Evolutionary conservation across 768 basidiomycete species (phyloP), one percentile per base, ranked within the genome.

Genomic region (Russula lepida): DNA sequence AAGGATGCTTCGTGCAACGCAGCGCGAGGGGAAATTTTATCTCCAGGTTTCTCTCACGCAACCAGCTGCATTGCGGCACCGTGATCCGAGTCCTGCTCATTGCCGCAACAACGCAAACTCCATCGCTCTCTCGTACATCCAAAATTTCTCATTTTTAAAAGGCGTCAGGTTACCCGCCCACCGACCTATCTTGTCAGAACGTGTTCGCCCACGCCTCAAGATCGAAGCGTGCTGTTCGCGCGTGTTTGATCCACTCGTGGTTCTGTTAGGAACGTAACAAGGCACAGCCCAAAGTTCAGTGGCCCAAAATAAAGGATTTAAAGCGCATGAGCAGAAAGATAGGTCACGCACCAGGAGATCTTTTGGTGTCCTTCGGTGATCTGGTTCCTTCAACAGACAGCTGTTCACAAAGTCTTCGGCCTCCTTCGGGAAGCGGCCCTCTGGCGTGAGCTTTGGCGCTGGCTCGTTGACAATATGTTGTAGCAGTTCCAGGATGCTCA

Each of bases 401-500:
- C 83, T 85, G 71, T 97, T 89, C 48, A 98, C 84, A 66, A 99
- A 98, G 53, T 77, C 77, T 67, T 92, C 89, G 25, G 90, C 88
- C 70, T 86, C 82, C 56, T 73, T 72, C 3, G 89, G 87, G 78
- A 82, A 88, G 65, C 79, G 80, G 37, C 86, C 86, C 60, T 88
- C 85, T 1, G 85, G 83, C 12, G 85, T 86, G 66, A 99, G 73
- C 69, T 83, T 79, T 44, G 97, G 97, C 28, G 97, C 95, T 60
- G 95, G 93, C 75, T 98, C 97, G 70, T 98, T 98, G 55, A 99
- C 97, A 68, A 99, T 98, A 71, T 98, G 93, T 71, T 98, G 97
- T 64, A 99, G 76, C 55, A 99, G 73, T 75, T 99, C 97, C 66
- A 99, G 75, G 73, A 99, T 98, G 69, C 88, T 91, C 95, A 99